A percentile compares a stretch with the other conserved stretches of the same genome.
Evolutionary conservation across 495 filamentous ascomycete species (phyloP).

Genomic region (Talaromyces ruber): DNA sequence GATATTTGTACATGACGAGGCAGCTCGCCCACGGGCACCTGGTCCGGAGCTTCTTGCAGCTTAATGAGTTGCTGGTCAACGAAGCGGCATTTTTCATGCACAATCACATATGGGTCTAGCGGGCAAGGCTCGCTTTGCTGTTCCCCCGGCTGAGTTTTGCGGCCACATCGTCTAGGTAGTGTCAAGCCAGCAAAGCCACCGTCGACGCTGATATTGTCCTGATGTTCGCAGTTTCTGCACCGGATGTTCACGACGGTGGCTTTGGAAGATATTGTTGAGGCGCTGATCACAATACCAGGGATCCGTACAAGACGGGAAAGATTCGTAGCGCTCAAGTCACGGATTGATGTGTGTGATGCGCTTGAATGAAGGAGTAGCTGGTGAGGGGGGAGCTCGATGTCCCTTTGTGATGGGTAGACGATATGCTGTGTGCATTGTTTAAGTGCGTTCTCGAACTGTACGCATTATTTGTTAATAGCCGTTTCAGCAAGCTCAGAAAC

Average conservation of each 20-base stretch:
- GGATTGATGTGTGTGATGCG: constrained; percentile 84
- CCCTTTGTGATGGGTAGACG: constrained; percentile 67
- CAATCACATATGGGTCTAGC: constrained; percentile 88
- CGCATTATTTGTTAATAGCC: constrained; percentile 1
- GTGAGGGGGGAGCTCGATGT: constrained; percentile 68
- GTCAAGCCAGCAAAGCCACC: constrained; percentile 82
- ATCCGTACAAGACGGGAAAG: constrained; percentile 94
- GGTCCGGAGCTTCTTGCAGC: constrained; percentile 95
- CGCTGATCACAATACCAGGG: constrained; percentile 95
- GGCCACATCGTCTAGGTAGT: constrained; percentile 69
- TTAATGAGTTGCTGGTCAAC: constrained; percentile 98
- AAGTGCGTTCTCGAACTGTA: constrained; percentile 82
- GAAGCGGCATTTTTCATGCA: constrained; percentile 91
- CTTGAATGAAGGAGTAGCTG: constrained; percentile 93
- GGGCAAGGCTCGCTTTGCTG: constrained; percentile 65
- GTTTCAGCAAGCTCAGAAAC: neutral
- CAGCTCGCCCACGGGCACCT: constrained; percentile 94
- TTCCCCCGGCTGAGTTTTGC: constrained; percentile 48
- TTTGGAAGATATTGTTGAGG: constrained; percentile 93
- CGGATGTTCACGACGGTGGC: constrained; percentile 78
- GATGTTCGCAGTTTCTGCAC: constrained; percentile 79
- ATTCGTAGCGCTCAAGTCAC: constrained; percentile 84
- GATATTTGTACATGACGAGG: constrained; percentile 91
- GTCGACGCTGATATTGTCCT: constrained; percentile 60
- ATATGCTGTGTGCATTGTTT: constrained; percentile 88